phyloP scores from a whole-genome alignment of 495 filamentous ascomycete genomes.

The Ramalina intermedia region DNA sequence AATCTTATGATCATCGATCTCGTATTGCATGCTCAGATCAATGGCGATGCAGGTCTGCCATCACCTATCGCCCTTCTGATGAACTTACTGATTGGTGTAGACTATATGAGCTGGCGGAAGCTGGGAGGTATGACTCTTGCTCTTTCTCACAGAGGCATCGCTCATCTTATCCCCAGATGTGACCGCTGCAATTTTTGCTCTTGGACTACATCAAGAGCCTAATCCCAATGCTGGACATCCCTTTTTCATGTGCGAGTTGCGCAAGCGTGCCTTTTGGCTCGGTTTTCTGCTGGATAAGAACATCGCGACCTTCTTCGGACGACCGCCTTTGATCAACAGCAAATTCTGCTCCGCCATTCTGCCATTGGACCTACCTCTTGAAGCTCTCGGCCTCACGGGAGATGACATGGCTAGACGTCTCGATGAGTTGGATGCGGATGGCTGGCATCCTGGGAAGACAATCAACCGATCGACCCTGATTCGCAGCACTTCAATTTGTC shows the following conservation, averaged over 20 bases:
- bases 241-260: slow-evolving; percentile 36
- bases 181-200: slow-evolving; percentile 28
- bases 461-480: slow-evolving; percentile 24
- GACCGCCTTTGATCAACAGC: slow-evolving; percentile 40
- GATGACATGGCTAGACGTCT: slow-evolving; percentile 24
- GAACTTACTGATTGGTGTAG: slow-evolving; percentile 1
- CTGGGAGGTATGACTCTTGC: not conserved
- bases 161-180: slow-evolving; percentile 7
- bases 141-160: slow-evolving; percentile 14
- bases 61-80: too few relatives aligned
- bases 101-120: slow-evolving; percentile 35
- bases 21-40: slow-evolving; percentile 27
- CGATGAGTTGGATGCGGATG: not conserved
- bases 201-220: slow-evolving; percentile 42
- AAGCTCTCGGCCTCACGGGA: slow-evolving; percentile 32
- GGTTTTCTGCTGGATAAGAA: slow-evolving; percentile 37
- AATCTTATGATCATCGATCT: not conserved
- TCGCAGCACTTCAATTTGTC: slow-evolving; percentile 32
- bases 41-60: slow-evolving; percentile 30
- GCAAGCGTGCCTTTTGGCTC: slow-evolving; percentile 34
- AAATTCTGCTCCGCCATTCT: slow-evolving; percentile 39
- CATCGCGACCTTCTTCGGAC: slow-evolving; percentile 39
- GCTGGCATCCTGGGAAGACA: not conserved
- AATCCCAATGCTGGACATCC: slow-evolving; percentile 25
- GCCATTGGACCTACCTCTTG: slow-evolving; percentile 41